Evolutionary conservation across 2,329 filamentous ascomycete species (phyloP), one percentile per base, ranked within the genome.

Genomic region (Phialocephala sp.): DNA sequence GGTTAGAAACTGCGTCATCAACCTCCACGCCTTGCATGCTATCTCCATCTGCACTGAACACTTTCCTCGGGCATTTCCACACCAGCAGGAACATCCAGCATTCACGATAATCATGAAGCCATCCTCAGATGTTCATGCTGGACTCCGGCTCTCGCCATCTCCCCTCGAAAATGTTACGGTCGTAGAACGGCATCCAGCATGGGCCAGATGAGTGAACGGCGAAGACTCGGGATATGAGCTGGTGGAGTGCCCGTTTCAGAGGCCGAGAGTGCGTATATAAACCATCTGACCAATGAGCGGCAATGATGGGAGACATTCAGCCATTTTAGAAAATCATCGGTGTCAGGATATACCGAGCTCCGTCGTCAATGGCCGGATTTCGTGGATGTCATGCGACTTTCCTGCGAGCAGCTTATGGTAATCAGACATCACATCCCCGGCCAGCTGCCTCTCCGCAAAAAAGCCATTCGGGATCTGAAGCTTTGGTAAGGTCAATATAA

Each of bases 381-480:
- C 39, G 36, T 62, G 66, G 66, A 68, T 59, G 57, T 68, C 66
- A 68, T 66, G 22, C 60, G 58, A 61, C 54, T 61, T 45, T 22
- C 41, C 24, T 68, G 66, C 59, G 27, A 27, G 22, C 20, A 60
- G 66, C 63, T 66, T 43, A 68, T 6, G 27, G 50, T 54, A 35
- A 35, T 64, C n/a, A 35, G 50, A 60, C 32, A 43, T n/a, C 18
- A 55, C 58, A 59, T 58, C 60, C 57, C 52, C 62, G 56, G 59
- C 9, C n/a, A 54, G 14, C 54, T 54, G 50, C 50, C 27, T 63
- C n/a, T 22, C 50, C 37, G 22, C 35, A n/a, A 32, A 20, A 56
- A 43, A 32, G 43, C 24, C 45, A 35, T 39, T 60, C 63, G 63
- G 63, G 63, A 59, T 65, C 60, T 65, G 63, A 47, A 35, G 22